Percentiles rank a stretch among this genome's conserved stretches.
phyloP scores from a whole-genome alignment of 192 early-diverging fungal species.

The Phycomyces blakesleeanus region DNA sequence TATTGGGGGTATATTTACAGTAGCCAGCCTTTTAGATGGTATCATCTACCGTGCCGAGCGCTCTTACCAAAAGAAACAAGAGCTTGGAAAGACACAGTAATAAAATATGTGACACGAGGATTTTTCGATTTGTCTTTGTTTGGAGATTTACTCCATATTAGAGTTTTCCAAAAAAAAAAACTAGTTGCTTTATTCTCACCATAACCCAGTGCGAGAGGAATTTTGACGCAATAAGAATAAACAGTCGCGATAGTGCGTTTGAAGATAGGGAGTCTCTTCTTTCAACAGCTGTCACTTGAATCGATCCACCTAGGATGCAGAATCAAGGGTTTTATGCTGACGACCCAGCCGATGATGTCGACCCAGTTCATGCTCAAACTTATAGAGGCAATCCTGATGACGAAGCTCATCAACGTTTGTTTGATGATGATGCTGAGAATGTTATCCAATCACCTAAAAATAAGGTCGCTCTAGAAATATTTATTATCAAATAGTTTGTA shows the following conservation, averaged over 20 bases:
- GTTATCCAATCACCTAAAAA: not conserved
- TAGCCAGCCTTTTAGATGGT: constrained; percentile 83
- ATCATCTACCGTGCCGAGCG: constrained; percentile 71
- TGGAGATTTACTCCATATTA: not conserved
- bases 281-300: too few species aligned
- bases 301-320: not conserved
- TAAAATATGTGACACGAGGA: too few species aligned
- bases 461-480: not conserved
- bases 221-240: too few species aligned
- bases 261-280: too few species aligned
- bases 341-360: not conserved
- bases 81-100: not conserved
- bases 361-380: not conserved
- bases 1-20: constrained; percentile 92
- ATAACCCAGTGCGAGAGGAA: too few species aligned
- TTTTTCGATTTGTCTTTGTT: not conserved
- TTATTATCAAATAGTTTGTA: not conserved
- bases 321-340: not conserved
- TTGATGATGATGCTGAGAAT: not conserved
- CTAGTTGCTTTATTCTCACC: too few species aligned
- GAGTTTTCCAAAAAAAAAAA: not conserved
- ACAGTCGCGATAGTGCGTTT: too few species aligned
- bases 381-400: not conserved
- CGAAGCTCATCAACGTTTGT: not conserved
- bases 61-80: not conserved